Conservation (phyloP, 2,329 filamentous ascomycete species). For the Madurella fahalii region DNA sequence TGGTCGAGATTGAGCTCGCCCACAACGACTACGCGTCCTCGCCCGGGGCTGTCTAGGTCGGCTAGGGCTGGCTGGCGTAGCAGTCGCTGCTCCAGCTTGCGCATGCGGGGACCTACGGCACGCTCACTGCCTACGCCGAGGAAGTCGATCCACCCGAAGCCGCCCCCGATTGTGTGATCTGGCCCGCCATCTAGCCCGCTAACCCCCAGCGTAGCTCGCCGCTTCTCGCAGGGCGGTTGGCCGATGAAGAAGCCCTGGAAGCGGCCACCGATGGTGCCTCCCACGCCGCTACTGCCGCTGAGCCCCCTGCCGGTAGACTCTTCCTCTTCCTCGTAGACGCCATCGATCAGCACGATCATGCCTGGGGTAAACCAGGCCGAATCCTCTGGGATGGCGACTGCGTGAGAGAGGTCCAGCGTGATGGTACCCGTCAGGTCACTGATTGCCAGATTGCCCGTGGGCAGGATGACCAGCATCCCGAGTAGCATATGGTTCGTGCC, state of each 20-base stretch:
- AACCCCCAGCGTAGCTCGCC: constrained; percentile 73
- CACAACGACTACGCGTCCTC: constrained; percentile 65
- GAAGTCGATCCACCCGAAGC: constrained; percentile 97
- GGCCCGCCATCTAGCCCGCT: constrained; percentile 54
- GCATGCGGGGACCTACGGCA: constrained; percentile 77
- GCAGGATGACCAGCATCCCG: constrained; percentile 74
- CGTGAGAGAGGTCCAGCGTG: constrained; percentile 73
- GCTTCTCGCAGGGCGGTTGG: constrained; percentile 84
- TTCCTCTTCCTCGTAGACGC: constrained; percentile 93
- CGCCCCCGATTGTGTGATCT: constrained; percentile 65
- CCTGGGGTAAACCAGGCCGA: constrained; percentile 91
- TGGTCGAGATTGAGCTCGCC: constrained; percentile 85
- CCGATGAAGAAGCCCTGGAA: constrained; percentile 90
- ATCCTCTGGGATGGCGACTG: constrained; percentile 75
- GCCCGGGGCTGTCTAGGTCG: constrained; percentile 32
- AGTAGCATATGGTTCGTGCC: constrained; percentile 82
- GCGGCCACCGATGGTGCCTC: constrained; percentile 84
- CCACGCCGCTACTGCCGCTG: constrained; percentile 75
- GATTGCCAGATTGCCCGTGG: constrained; percentile 76
- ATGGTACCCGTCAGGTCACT: constrained; percentile 88
- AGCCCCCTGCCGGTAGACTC: constrained; percentile 64
- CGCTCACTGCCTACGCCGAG: constrained; percentile 86
- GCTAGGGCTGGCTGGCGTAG: constrained; percentile 41
- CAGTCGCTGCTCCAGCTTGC: constrained; percentile 68
- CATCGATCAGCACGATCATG: constrained; percentile 93